A percentile compares a stretch with the other conserved stretches of the same genome.
Conservation (phyloP, 139 green algal genomes). For the Tetradesmus obliquus region DNA sequence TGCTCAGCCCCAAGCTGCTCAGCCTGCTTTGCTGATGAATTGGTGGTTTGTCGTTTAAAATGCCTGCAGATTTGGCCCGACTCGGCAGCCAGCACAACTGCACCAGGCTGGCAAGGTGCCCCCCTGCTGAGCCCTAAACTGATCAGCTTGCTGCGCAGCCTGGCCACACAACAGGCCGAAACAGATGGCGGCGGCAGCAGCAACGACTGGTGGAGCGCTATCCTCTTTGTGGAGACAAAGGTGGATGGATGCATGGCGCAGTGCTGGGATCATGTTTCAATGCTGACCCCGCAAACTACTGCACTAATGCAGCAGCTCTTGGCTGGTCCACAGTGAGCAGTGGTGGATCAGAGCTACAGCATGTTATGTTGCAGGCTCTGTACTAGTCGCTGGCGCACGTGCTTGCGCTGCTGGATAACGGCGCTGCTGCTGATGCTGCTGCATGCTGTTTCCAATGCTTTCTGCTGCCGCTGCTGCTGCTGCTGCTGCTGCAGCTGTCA, state of each 20-base stretch:
- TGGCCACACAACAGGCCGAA: background rate
- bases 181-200: background rate
- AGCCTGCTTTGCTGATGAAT: background rate
- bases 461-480: too few relatives aligned
- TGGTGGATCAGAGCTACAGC: too few relatives aligned
- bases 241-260: background rate
- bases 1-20: conserved; percentile 29
- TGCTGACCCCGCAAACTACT: too few relatives aligned
- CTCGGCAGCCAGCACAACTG: background rate
- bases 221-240: conserved; percentile 43
- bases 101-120: background rate
- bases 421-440: too few relatives aligned
- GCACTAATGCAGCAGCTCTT: too few relatives aligned
- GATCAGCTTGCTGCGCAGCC: background rate
- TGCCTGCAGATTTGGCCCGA: conserved; percentile 31
- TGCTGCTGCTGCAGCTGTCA: background rate
- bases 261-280: too few relatives aligned
- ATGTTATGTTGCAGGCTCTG: too few relatives aligned
- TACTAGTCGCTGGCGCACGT: too few relatives aligned
- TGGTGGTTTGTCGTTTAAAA: too few relatives aligned
- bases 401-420: too few relatives aligned
- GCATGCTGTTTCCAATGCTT: too few relatives aligned
- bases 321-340: too few relatives aligned
- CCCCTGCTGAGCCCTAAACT: conserved; percentile 26
- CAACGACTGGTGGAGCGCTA: conserved; percentile 32